These are phyloP conservation scores for Sporothrix sp. DNA, from an alignment of 2,329 filamentous ascomycete species.

Conservation along the genomic window DNA sequence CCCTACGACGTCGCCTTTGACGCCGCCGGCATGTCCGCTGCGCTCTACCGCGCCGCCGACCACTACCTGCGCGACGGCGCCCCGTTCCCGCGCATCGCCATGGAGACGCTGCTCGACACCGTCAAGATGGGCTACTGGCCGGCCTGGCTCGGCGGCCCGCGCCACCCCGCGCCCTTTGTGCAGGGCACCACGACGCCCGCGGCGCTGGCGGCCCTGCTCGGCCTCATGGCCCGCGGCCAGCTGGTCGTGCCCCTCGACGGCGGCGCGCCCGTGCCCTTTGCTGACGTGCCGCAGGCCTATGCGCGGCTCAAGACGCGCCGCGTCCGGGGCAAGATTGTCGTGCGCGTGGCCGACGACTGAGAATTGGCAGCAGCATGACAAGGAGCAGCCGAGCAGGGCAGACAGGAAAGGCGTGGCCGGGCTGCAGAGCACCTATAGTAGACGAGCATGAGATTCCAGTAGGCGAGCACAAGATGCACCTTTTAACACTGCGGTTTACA, in stretches of 20 bases:
- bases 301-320: constrained; percentile 14
- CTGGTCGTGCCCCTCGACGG: constrained; percentile 19
- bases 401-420: too few relatives aligned
- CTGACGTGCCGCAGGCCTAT: constrained; percentile 20
- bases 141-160: constrained; percentile 16
- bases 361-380: too few relatives aligned
- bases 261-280: constrained; percentile 16
- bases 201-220: constrained; percentile 14
- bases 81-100: constrained; percentile 19
- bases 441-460: too few relatives aligned
- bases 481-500: background rate
- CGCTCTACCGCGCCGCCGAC: constrained; percentile 19
- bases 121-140: constrained; percentile 14
- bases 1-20: constrained; percentile 23
- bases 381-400: too few relatives aligned
- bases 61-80: constrained; percentile 17
- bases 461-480: too few relatives aligned
- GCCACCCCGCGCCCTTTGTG: constrained; percentile 7
- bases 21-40: constrained; percentile 18
- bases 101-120: background rate
- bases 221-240: constrained; percentile 22
- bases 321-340: constrained; percentile 22
- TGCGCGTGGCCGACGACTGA: constrained; percentile 12
- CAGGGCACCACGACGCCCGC: constrained; percentile 10
- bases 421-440: too few relatives aligned